Evolutionary conservation across 139 green algal genomes (phyloP).

Genomic region (Micractinium sp.): DNA sequence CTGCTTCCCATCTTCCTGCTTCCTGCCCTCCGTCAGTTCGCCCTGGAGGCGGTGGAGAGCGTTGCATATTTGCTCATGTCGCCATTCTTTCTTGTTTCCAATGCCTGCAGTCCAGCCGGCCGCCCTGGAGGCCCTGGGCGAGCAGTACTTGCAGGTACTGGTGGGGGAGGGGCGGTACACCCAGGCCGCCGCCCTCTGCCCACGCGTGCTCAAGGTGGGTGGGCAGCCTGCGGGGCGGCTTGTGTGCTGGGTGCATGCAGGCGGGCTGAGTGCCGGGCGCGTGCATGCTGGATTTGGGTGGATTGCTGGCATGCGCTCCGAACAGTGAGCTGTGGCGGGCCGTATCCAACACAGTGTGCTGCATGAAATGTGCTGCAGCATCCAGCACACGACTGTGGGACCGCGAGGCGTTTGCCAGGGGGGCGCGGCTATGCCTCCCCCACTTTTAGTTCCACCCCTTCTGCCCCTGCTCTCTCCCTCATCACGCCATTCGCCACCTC

Average conservation of each 20-base stretch:
- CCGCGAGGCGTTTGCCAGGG: no score
- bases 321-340: no score
- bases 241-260: not conserved
- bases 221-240: not conserved
- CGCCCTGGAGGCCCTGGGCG: constrained; percentile 38
- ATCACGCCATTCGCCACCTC: not conserved
- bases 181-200: constrained; percentile 64
- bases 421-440: no score
- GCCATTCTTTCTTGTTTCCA: no score
- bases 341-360: no score
- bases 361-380: not conserved
- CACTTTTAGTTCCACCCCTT: not conserved
- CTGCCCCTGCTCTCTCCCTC: not conserved
- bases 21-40: not conserved
- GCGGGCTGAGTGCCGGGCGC: not conserved
- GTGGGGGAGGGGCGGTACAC: constrained; percentile 48
- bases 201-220: constrained; percentile 62
- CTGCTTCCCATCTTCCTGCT: no score
- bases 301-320: no score
- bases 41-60: no score
- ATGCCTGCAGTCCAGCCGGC: constrained; percentile 17
- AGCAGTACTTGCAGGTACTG: constrained; percentile 62
- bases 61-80: no score
- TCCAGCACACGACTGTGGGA: no score
- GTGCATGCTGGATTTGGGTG: no score